Evolutionary conservation across 352 stramenopile species (phyloP), one percentile per base, ranked within the genome.

Genomic region (Pythium aristosporum): DNA sequence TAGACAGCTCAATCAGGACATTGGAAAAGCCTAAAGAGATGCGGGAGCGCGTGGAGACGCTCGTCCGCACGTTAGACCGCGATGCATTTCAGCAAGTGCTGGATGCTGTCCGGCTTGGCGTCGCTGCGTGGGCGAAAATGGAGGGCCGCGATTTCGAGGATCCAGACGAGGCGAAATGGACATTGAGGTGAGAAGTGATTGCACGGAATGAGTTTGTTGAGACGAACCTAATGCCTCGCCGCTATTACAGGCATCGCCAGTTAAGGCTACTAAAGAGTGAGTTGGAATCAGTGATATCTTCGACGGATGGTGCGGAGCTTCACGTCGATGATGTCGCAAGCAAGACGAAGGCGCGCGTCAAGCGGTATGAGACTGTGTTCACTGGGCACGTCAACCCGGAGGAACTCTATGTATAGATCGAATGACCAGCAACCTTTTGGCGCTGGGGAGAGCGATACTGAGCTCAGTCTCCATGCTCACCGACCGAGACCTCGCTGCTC

Each of bases 81-180:
- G 63, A 70, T 47, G 57, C 63, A 5, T 70, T 65, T n/a, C 56
- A 70, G 39, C 63, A 70, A 44, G 12, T 65, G 12, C 16, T 62
- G 9, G 63, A 70, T 7, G 63, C 39, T 30, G 20, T 58, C 3
- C 49, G 41, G n/a, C 20, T 52, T 16, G 44, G 51, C 16, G 10
- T 43, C 7, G n/a, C 20, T 1, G 37, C 55, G 1, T 64, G 55
- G 55, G 25, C 57, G 28, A 32, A 8, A 2, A 41, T 61, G 25
- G n/a, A 54, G 1, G 16, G 21, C 2, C n/a, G 20, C 8, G 25
- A 44, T 9, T 11, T 53, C 0, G 13, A n/a, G 8, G 8, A 30
- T n/a, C 10, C 16, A 16, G 43, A 11, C 9, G 34, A 55, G 28
- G 30, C 18, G 7, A 39, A 47, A 32, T 54, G 28, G 20, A 11